Conservation (phyloP, 441 rosid species). For the Bocquillonia castaneifolia region DNA sequence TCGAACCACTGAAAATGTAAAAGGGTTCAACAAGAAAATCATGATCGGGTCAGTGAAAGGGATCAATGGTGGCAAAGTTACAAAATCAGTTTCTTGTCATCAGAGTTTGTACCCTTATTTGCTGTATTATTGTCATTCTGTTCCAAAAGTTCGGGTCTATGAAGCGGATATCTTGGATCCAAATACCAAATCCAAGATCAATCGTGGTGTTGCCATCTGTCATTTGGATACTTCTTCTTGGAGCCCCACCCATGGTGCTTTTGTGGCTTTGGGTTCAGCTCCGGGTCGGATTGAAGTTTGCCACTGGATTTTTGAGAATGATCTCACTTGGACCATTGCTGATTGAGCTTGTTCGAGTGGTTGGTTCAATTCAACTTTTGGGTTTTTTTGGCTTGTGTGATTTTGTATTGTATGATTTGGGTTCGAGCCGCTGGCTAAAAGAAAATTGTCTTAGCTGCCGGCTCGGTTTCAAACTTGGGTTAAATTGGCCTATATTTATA, state of each 20-base stretch:
- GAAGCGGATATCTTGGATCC: conserved; percentile 73
- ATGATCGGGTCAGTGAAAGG: conserved; percentile 63
- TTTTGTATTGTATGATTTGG: conserved; percentile 10
- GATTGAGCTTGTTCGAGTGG: too few species aligned
- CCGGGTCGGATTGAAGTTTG: conserved; percentile 91
- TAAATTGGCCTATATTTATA: conserved; percentile 4
- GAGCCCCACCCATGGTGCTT: conserved; percentile 86
- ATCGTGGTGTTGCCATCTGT: conserved; percentile 87
- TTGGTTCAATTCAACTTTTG: too few species aligned
- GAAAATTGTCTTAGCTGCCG: conserved; percentile 28
- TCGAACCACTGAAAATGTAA: conserved; percentile 57
- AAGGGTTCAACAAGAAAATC: conserved; percentile 57
- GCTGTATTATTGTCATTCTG: conserved; percentile 95
- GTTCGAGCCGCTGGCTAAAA: conserved; percentile 24
- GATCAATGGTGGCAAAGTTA: conserved; percentile 73
- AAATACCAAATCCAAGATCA: conserved; percentile 46
- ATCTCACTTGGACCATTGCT: conserved; percentile 78
- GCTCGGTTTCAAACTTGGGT: conserved; percentile 1
- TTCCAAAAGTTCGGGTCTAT: conserved; percentile 84
- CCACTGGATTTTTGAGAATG: conserved; percentile 95
- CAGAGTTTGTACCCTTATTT: conserved; percentile 86
- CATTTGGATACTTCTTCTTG: conserved; percentile 87
- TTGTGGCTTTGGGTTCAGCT: conserved; percentile 63
- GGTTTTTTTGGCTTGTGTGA: too few species aligned
- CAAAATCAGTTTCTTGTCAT: conserved; percentile 91